Evolutionary conservation across 352 stramenopile species (phyloP).

Genomic region (Phytopythium ostracodes): DNA sequence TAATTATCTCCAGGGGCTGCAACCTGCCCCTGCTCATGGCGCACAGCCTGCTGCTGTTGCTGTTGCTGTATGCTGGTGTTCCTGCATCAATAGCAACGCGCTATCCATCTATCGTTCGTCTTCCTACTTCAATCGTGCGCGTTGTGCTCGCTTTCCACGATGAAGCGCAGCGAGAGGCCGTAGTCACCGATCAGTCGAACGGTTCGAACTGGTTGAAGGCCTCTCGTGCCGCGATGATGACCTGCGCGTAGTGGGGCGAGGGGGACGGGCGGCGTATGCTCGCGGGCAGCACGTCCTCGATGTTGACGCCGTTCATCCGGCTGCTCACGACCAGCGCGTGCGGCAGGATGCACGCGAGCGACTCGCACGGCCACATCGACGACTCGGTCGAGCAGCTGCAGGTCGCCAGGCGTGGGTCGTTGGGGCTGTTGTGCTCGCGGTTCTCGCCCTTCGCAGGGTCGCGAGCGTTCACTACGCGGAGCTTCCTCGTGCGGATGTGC

Average conservation of each 20-base stretch:
- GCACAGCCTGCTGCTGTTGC: too few species aligned
- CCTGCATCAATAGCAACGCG: too few species aligned
- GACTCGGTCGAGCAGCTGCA: constrained; percentile 36
- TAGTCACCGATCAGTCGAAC: not conserved
- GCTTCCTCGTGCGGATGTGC: constrained; percentile 16
- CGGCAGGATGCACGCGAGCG: constrained; percentile 47
- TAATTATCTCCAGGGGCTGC: too few species aligned
- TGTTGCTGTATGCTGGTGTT: too few species aligned
- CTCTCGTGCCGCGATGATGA: constrained; percentile 31
- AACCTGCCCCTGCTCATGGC: too few species aligned
- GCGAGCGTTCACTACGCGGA: constrained; percentile 22
- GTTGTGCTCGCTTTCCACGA: not conserved
- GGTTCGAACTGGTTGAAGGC: constrained; percentile 13
- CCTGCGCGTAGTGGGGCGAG: constrained; percentile 24
- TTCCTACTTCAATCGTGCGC: too few species aligned
- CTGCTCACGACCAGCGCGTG: constrained; percentile 48
- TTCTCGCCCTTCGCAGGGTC: constrained; percentile 9
- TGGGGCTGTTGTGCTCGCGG: constrained; percentile 20
- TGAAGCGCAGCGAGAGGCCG: too few species aligned
- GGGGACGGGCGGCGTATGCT: not conserved
- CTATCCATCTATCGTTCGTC: too few species aligned
- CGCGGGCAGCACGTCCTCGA: constrained; percentile 6
- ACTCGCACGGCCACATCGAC: constrained; percentile 38
- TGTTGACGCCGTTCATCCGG: constrained; percentile 4
- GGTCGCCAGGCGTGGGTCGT: constrained; percentile 32